Base-by-base conservation (phyloP, 1,284 basidiomycete species). In the Puccinia sorghi region DNA sequence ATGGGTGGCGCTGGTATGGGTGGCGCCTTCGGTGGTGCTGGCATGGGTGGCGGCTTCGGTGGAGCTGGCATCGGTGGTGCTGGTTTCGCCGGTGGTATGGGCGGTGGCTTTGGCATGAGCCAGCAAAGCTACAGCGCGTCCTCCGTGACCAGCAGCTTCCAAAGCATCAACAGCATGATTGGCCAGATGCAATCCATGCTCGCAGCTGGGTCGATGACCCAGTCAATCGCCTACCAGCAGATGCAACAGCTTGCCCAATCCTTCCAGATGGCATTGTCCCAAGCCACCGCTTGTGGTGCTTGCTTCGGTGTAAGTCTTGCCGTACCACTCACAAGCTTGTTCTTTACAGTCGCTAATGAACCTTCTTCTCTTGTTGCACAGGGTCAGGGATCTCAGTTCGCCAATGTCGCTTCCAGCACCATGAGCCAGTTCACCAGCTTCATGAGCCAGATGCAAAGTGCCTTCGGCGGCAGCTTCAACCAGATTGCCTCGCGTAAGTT, bases 271-370 rank as follows among this genome's bases (percentile, higher is more conserved):
- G 32, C 59, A 7, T 37, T 61, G 59, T 17, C 7, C 1, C 59
- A 61, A 20, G 59, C 59, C 32, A 17, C 9, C 17, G 2, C 37
- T 8, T 61, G 59, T n/a, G 2, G 4, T 9, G 13, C 13, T 39
- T 61, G 59, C 32, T 61, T 61, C 59, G 25, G 7, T 20, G 59
- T 61, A 7, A 61, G 59, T 41, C n/a, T n/a, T n/a, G n/a, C n/a
- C n/a, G n/a, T n/a, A n/a, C n/a, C 15, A 39, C 7, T 13, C 20
- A 37, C 32, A 5, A 12, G 1, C 8, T 59, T 11, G 32, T 9
- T 41, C 37, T 9, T n/a, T 17, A 11, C 32, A 9, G 15, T 1
- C 27, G 32, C 13, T 8, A 11, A 32, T 41, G 6, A 61, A 39
- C 1, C 8, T 61, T 37, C 20, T n/a, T 6, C n/a, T 20, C 15